Evolutionary conservation across 106 monocot species (phyloP), one percentile per base, ranked within the genome.

Genomic region (Hemerocallis citrina): DNA sequence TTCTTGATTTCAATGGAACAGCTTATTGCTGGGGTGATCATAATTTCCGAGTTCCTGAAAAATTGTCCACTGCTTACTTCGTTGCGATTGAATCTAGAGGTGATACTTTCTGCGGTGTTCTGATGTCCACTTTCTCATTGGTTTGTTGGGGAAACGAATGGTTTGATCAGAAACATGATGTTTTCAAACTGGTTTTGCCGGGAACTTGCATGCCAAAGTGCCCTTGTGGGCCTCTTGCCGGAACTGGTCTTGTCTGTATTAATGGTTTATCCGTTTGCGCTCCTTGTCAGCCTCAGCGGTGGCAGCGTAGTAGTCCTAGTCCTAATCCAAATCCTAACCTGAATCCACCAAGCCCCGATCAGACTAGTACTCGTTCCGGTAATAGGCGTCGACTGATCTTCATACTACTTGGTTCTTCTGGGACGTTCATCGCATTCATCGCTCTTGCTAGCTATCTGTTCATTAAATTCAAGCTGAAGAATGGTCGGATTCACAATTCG

Each of bases 121-220:
- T 77, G 35, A 57, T 35, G 55, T 5, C 12, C 3, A 72, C 85
- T 31, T 98, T 37, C 65, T 68, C 81, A 0, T 27, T 92, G 37
- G 36, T 82, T 22, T 98, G 98, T 20, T 98, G 98, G 98, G 92
- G 98, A 20, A 72, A 44, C 25, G 52, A 72, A 1, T 46, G 34
- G 17, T 76, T 67, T 39, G 22, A 11, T 4, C 20, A n/a, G 22
- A 74, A 81, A 0, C 17, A 20, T 10, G 34, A 70, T 22, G 71
- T 92, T 0, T 88, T 73, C 62, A 21, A 65, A 1, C 63, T 31
- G 24, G 83, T 77, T 11, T 67, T 85, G 38, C 92, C 98, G 8
- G 88, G 85, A 7, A 41, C 68, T 1, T 98, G 98, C 60, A 16
- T 20, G 22, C 23, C 39, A 3, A 37, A 0, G 8, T 85, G 98